A percentile compares a stretch with the other conserved stretches of the same genome.
Evolutionary conservation across 148 eudicot genomes (phyloP).

Genomic region (Spergularia bocconei): DNA sequence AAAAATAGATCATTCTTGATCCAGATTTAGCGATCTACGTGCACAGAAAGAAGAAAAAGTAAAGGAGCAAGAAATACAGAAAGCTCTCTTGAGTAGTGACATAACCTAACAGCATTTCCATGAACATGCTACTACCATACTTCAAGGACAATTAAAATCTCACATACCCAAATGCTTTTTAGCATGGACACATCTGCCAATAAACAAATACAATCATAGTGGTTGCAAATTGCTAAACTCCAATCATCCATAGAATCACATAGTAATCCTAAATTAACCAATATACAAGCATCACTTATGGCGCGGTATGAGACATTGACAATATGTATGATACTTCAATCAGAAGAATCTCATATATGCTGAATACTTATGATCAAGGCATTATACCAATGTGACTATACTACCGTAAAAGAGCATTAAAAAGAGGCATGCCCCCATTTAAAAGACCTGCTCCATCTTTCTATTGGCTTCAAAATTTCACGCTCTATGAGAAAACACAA

Average conservation of each 20-base stretch:
- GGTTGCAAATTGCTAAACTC: not conserved
- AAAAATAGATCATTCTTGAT: not conserved
- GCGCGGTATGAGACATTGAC: too few relatives aligned
- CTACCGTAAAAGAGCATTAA: too few relatives aligned
- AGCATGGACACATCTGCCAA: not conserved
- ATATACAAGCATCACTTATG: too few relatives aligned
- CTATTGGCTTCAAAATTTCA: too few relatives aligned
- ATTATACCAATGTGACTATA: too few relatives aligned
- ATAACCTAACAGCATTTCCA: not conserved
- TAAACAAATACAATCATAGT: not conserved
- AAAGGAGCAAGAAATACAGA: not conserved
- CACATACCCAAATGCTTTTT: not conserved
- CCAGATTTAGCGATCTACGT: not conserved
- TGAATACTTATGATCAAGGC: too few relatives aligned
- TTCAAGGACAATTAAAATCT: conserved; percentile 11
- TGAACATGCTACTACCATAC: not conserved
- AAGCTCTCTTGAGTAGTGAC: not conserved
- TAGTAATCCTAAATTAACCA: not conserved
- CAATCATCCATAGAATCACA: not conserved
- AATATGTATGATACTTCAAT: too few relatives aligned
- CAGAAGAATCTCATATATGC: too few relatives aligned
- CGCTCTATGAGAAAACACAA: too few relatives aligned
- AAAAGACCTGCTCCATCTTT: too few relatives aligned
- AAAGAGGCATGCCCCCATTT: too few relatives aligned
- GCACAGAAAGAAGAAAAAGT: not conserved